These are phyloP conservation scores for Neurospora sp. DNA, from an alignment of 2,329 filamentous ascomycete species.

Conservation along the genomic window DNA sequence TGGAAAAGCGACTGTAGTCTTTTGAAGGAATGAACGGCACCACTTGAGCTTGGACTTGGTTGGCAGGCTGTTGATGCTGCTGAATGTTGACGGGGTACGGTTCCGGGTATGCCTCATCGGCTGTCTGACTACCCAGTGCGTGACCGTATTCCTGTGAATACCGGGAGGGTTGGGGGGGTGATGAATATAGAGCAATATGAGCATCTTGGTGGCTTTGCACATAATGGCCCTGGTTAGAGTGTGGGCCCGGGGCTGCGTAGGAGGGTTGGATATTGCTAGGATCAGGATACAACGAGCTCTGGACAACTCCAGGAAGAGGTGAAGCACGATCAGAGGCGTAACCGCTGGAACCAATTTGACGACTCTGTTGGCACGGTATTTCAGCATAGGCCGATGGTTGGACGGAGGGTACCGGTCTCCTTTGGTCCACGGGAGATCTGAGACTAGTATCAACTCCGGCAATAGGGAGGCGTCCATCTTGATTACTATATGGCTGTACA, in stretches of 20 bases:
- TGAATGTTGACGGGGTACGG: neutral
- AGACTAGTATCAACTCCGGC: neutral
- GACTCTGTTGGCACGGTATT: neutral
- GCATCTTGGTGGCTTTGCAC: neutral
- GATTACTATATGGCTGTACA: neutral
- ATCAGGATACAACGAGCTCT: neutral
- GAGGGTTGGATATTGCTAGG: neutral
- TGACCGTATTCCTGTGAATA: neutral
- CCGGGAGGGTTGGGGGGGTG: neutral
- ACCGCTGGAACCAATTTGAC: neutral
- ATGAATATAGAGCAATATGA: neutral
- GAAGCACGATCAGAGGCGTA: neutral
- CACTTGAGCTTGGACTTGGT: neutral
- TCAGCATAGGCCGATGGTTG: neutral
- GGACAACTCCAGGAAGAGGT: neutral
- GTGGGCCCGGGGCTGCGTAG: neutral
- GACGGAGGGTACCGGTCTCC: neutral
- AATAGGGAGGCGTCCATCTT: neutral
- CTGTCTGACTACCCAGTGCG: neutral
- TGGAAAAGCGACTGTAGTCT: constrained; percentile 14
- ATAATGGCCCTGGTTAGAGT: neutral
- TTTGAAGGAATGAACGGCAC: constrained; percentile 15
- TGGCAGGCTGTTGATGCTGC: neutral
- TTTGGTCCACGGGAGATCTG: neutral
- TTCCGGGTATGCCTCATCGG: neutral